Percentiles rank a stretch among this genome's conserved stretches.
Evolutionary conservation across 352 stramenopile genomes (phyloP).

Genomic region (Globisporangium parvum): DNA sequence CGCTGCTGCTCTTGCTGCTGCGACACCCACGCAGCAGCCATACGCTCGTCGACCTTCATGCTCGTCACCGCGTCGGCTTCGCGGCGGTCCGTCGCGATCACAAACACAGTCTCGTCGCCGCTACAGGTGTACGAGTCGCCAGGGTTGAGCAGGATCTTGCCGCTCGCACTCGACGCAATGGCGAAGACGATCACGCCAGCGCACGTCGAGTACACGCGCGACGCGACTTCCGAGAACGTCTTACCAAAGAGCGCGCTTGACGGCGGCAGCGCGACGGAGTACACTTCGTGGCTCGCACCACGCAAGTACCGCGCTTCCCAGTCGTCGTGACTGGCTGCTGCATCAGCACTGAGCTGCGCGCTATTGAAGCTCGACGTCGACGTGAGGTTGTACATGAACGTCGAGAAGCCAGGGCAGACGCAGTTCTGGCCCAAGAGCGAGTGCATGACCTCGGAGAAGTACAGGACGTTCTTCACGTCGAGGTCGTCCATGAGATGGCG

Average conservation of each 20-base stretch:
- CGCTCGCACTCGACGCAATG: conserved; percentile 27
- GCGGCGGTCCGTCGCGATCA: conserved; percentile 61
- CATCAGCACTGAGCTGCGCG: conserved; percentile 8
- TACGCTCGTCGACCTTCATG: conserved; percentile 13
- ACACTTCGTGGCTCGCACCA: conserved; percentile 73
- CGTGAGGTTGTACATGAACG: conserved; percentile 85
- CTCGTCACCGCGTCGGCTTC: conserved; percentile 37
- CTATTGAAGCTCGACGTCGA: conserved; percentile 69
- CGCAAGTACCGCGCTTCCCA: conserved; percentile 76
- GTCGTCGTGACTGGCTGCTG: conserved; percentile 24
- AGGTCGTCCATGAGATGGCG: conserved; percentile 70
- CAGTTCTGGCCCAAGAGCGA: conserved; percentile 84
- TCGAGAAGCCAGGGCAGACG: conserved; percentile 81
- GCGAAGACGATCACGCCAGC: conserved; percentile 76
- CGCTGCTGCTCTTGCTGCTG: background rate
- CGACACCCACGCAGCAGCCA: conserved; percentile 19
- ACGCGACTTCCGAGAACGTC: conserved; percentile 76
- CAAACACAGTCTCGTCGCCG: conserved; percentile 63
- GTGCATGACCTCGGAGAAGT: conserved; percentile 73
- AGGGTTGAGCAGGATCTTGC: conserved; percentile 71
- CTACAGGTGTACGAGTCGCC: conserved; percentile 67
- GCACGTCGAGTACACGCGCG: conserved; percentile 70
- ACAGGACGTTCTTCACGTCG: conserved; percentile 71
- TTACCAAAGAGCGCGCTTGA: conserved; percentile 47
- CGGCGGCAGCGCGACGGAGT: conserved; percentile 60